These are phyloP conservation scores for Debaryomyces tyrocola DNA, from an alignment of 805 yeast genomes.

Conservation along the genomic window DNA sequence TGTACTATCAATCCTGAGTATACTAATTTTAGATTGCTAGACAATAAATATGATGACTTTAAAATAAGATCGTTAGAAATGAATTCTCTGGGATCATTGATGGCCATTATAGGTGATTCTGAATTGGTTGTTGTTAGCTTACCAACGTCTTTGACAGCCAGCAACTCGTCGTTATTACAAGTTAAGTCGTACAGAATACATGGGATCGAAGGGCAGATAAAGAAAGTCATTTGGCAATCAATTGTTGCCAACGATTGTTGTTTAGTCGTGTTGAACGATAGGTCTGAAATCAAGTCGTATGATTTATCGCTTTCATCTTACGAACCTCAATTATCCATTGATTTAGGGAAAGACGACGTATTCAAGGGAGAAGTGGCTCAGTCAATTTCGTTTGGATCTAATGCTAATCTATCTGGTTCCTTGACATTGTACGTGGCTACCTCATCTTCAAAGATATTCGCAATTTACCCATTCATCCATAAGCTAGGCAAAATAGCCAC, in stretches of 20 bases:
- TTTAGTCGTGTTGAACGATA: slow-evolving; percentile 23
- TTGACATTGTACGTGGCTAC: slow-evolving; percentile 31
- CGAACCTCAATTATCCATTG: slow-evolving; percentile 18
- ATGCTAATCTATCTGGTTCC: slow-evolving; percentile 19
- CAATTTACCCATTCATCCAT: slow-evolving; percentile 28
- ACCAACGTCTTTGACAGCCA: slow-evolving; percentile 20
- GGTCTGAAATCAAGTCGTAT: slow-evolving; percentile 16
- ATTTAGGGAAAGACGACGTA: slow-evolving; percentile 9
- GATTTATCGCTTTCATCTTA: slow-evolving; percentile 18
- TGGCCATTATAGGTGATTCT: slow-evolving; percentile 40
- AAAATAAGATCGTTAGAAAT: slow-evolving; percentile 32
- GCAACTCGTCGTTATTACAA: slow-evolving; percentile 2
- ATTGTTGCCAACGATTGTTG: slow-evolving; percentile 18
- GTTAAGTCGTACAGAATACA: slow-evolving; percentile 13
- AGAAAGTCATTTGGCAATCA: slow-evolving; percentile 28
- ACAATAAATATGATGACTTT: slow-evolving; percentile 18
- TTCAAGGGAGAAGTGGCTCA: slow-evolving; percentile 15
- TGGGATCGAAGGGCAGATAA: slow-evolving; percentile 13
- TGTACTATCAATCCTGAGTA: slow-evolving; percentile 21
- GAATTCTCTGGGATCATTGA: slow-evolving; percentile 41
- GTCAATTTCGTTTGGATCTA: slow-evolving; percentile 32
- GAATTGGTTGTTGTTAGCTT: slow-evolving; percentile 28
- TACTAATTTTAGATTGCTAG: slow-evolving; percentile 21
- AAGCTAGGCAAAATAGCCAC: slow-evolving; percentile 15
- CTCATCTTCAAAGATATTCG: slow-evolving; percentile 17